Evolutionary conservation across 352 stramenopile species (phyloP).

Genomic region (Globisporangium perplexum): DNA sequence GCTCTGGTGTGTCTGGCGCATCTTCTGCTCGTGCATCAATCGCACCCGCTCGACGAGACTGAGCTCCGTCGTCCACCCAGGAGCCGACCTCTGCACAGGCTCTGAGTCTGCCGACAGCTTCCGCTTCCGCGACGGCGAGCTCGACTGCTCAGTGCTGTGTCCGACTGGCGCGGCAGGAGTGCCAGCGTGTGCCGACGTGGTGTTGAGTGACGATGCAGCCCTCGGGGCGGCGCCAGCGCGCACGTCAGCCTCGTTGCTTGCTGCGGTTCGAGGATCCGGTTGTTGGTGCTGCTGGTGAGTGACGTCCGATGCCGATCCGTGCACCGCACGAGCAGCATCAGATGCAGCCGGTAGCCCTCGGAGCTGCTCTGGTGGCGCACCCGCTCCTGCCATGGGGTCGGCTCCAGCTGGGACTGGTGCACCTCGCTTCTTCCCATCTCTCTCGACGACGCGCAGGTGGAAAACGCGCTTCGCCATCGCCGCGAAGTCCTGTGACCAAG

Average conservation of each 20-base stretch:
- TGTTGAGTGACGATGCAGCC: too few relatives aligned
- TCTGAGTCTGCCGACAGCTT: conserved; percentile 19
- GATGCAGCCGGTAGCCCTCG: too few relatives aligned
- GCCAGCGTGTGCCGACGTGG: too few relatives aligned
- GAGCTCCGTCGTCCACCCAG: conserved; percentile 9
- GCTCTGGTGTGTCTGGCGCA: conserved; percentile 4
- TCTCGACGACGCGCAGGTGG: conserved; percentile 24
- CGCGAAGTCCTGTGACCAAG: conserved; percentile 34
- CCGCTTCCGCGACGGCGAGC: conserved; percentile 22
- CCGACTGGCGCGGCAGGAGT: too few relatives aligned
- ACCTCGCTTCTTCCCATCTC: neutral
- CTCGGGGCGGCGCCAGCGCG: too few relatives aligned
- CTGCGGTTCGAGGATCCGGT: too few relatives aligned
- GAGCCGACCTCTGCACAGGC: neutral
- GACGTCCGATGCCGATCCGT: too few relatives aligned
- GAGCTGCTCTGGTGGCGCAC: neutral
- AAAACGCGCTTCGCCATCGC: conserved; percentile 24
- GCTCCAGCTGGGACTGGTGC: neutral
- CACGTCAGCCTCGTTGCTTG: too few relatives aligned
- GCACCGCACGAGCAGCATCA: too few relatives aligned
- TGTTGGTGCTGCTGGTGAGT: too few relatives aligned
- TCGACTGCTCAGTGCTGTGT: neutral
- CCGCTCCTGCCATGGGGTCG: neutral
- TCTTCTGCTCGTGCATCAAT: conserved; percentile 31
- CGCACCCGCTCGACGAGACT: conserved; percentile 43